Evolutionary conservation across 1,284 basidiomycete genomes (phyloP), one percentile per base, ranked within the genome.

Genomic region (Pisolithus thermaeus): DNA sequence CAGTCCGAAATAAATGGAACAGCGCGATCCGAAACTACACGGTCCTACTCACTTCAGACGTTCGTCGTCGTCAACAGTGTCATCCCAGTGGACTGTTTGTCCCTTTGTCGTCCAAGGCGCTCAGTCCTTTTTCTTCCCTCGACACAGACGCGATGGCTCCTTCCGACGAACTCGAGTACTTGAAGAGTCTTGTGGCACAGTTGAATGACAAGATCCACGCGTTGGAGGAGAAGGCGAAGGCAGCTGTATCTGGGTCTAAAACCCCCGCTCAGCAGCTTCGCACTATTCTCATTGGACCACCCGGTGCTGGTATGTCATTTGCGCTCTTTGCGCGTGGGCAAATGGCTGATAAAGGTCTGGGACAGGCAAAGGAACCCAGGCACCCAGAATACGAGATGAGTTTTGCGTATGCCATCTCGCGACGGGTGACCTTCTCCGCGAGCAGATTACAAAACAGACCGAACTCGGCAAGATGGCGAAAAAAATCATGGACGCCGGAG

Each of bases 381-480:
- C 94, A 1, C 96, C 97, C 23, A 83, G 81, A 69, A 96, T 99
- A 72, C 83, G 88, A 49, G 87, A 94, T 58, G 83, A 91, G 68
- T 99, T 90, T 79, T 93, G 92, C 68, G 84, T 99, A 49, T 99
- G 96, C 78, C 96, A 99, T 75, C 79, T 99, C 59, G 95, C 96
- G 30, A 99, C 96, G 28, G 96, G 96, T 37, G 96, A 99, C 76
- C 97, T 99, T 92, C 79, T 99, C 53, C 90, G 96, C 46, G 92
- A 95, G 58, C 94, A 99, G 72, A 94, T 99, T 53, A 64, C 82
- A 42, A 75, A 87, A 68, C 89, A 96, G 74, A 97, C 96, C 5
- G 75, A 83, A 39, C 81, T 99, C 46, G 96, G 96, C 56, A 76
- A 89, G 52, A 82, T 91, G 64, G 96, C 96, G 35, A 98, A 99